Evolutionary conservation across 2,329 filamentous ascomycete genomes (phyloP).

Genomic region (Ascochyta lentis): DNA sequence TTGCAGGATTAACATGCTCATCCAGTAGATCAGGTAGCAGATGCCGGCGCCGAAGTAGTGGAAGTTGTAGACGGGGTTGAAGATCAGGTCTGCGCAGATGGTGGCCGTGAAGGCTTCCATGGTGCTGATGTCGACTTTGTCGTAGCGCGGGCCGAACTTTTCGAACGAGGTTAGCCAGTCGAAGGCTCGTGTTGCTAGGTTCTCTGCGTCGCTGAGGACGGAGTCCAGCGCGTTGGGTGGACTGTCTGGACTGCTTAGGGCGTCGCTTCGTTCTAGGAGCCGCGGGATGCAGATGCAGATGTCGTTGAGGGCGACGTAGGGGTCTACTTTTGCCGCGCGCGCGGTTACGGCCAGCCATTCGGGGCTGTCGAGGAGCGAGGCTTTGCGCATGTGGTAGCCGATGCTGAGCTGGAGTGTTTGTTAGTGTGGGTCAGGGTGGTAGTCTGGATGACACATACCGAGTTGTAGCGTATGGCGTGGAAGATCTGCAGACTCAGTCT

Average conservation of each 20-base stretch:
- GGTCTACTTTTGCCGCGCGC: constrained; percentile 40
- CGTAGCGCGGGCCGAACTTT: constrained; percentile 38
- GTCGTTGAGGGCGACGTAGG: constrained; percentile 44
- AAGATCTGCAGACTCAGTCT: constrained; percentile 42
- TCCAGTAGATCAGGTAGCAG: constrained; percentile 47
- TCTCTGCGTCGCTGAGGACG: constrained; percentile 36
- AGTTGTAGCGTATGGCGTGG: constrained; percentile 47
- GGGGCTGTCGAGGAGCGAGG: constrained; percentile 41
- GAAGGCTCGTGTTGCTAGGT: constrained; percentile 33
- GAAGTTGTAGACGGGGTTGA: constrained; percentile 41
- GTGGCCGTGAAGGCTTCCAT: constrained; percentile 36
- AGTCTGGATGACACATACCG: constrained; percentile 24
- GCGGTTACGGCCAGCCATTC: constrained; percentile 44
- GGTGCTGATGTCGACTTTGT: constrained; percentile 28
- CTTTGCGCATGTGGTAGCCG: constrained; percentile 45
- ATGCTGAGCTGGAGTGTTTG: constrained; percentile 34
- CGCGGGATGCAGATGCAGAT: constrained; percentile 44
- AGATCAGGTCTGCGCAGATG: constrained; percentile 29
- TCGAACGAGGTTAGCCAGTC: constrained; percentile 44
- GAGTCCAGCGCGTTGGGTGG: constrained; percentile 24
- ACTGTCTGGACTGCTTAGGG: background rate
- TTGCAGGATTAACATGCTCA: constrained; percentile 46
- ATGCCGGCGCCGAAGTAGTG: constrained; percentile 42
- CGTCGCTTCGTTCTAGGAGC: constrained; percentile 44
- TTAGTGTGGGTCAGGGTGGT: constrained; percentile 12